phyloP scores from a whole-genome alignment of 192 early-diverging fungal species.

The Coemansia sp. region DNA sequence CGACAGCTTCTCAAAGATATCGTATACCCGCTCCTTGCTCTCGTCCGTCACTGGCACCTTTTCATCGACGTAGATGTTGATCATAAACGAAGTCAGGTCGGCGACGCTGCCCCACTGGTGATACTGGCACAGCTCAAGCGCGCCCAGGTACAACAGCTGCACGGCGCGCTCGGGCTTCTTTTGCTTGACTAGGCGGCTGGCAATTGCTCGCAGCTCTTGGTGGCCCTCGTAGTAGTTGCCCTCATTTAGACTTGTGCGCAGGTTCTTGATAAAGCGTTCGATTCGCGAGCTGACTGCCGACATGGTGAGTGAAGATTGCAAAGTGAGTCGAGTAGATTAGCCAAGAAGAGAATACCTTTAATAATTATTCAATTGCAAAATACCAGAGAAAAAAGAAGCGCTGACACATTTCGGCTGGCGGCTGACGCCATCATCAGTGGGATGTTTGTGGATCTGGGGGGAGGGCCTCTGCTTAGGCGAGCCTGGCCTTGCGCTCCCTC shows the following conservation, averaged over 20 bases:
- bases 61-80: constrained; percentile 79
- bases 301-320: constrained; percentile 5
- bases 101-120: constrained; percentile 81
- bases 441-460: neutral
- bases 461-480: neutral
- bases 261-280: constrained; percentile 59
- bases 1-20: constrained; percentile 68
- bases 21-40: constrained; percentile 66
- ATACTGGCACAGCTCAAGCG: constrained; percentile 74
- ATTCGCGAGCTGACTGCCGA: constrained; percentile 37
- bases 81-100: constrained; percentile 80
- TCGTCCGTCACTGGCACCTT: constrained; percentile 69
- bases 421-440: neutral
- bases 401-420: too few relatives aligned
- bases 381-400: neutral
- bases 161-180: constrained; percentile 77
- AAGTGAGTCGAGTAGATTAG: neutral
- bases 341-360: constrained; percentile 9
- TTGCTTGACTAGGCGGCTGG: constrained; percentile 89
- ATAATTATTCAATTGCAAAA: neutral
- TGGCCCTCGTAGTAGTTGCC: constrained; percentile 98
- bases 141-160: constrained; percentile 80
- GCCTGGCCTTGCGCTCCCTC: constrained; percentile 31
- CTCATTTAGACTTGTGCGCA: constrained; percentile 69
- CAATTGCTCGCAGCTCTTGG: constrained; percentile 95